Evolutionary conservation across 2,329 filamentous ascomycete genomes (phyloP), one percentile per base, ranked within the genome.

Genomic region (Juglanconis sp.): DNA sequence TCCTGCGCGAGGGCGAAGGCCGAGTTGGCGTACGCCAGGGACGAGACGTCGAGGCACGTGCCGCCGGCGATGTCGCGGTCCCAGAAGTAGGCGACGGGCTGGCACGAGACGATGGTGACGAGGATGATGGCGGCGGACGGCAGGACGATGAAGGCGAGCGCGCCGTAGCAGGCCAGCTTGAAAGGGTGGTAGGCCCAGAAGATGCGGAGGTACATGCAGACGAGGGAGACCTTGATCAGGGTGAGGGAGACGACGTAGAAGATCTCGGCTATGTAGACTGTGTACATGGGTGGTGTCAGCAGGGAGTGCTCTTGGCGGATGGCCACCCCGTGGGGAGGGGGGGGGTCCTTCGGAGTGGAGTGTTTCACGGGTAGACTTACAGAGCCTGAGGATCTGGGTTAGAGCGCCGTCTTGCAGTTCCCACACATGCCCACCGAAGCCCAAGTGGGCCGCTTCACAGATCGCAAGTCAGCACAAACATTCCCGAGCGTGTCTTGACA

Each of bases 31-130:
- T 57, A 62, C 13, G 62, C 56, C 8, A 65, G 44, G 11, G 59
- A 57, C 3, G 51, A 38, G 7, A 62, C 35, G 42, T 62, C 49
- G 13, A 64, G 46, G 44, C 63, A 65, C 5, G 47, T n/a, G 9
- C 60, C 55, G 4, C 35, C 17, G 11, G 31, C 11, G 24, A 60
- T 40, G 44, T 64, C 57, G n/a, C 59, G 50, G 34, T 65, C 46
- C 63, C 61, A 65, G 53, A 64, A 60, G 15, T 36, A 61, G 10
- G 54, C n/a, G 35, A 60, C 24, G 34, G 63, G 63, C 7, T 38
- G 56, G 44, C 63, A 65, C 2, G 63, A 65, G n/a, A 65, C 35
- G n/a, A 63, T 61, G 31, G 63, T 65, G 7, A 60, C 40, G 35
- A 63, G 15, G 15, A 56, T 53, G 30, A 65, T 52, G 7, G 44